Evolutionary conservation across 805 yeast species (phyloP).

Genomic region (Candida chilensis): DNA sequence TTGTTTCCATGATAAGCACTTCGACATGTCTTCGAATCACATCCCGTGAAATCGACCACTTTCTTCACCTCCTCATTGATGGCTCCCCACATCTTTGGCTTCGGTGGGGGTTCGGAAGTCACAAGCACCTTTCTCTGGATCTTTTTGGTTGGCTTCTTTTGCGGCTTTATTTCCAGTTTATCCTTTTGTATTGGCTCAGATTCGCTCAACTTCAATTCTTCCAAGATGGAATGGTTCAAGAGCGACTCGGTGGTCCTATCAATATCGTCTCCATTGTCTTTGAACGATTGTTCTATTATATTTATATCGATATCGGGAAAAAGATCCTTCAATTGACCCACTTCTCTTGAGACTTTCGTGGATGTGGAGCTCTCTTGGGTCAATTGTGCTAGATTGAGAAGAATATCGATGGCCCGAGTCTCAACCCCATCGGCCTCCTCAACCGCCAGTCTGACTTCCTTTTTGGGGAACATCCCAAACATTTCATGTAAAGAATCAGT

Average conservation of each 20-base stretch:
- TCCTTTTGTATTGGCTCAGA: slow-evolving; percentile 1
- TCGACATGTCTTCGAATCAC: slow-evolving; percentile 7
- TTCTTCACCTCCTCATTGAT: slow-evolving; percentile 7
- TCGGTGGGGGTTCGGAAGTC: slow-evolving; percentile 2
- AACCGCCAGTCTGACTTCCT: slow-evolving; percentile 15
- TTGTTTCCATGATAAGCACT: slow-evolving; percentile 16
- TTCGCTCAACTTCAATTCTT: slow-evolving; percentile 1
- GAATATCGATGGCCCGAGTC: slow-evolving; percentile 4
- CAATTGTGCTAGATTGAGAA: slow-evolving; percentile 1
- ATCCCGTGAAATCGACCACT: slow-evolving; percentile 10
- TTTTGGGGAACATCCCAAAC: slow-evolving; percentile 11
- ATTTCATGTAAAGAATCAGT: slow-evolving; percentile 16
- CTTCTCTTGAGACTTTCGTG: slow-evolving; percentile 6
- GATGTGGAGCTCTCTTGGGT: slow-evolving; percentile 4
- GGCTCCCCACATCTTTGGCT: slow-evolving; percentile 6
- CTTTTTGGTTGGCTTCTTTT: slow-evolving; percentile 1
- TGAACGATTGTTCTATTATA: slow-evolving; percentile 16
- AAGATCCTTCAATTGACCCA: slow-evolving; percentile 22
- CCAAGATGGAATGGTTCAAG: slow-evolving; percentile 8
- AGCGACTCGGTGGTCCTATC: slow-evolving; percentile 18
- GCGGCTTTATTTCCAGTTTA: background rate
- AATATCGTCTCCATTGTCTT: slow-evolving; percentile 16
- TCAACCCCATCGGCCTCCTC: slow-evolving; percentile 12
- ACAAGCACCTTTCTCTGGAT: slow-evolving; percentile 5
- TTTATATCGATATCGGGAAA: slow-evolving; percentile 31